Evolutionary conservation across 768 basidiomycete genomes (phyloP), one percentile per base, ranked within the genome.

Genomic region (Trametes gibbosa): DNA sequence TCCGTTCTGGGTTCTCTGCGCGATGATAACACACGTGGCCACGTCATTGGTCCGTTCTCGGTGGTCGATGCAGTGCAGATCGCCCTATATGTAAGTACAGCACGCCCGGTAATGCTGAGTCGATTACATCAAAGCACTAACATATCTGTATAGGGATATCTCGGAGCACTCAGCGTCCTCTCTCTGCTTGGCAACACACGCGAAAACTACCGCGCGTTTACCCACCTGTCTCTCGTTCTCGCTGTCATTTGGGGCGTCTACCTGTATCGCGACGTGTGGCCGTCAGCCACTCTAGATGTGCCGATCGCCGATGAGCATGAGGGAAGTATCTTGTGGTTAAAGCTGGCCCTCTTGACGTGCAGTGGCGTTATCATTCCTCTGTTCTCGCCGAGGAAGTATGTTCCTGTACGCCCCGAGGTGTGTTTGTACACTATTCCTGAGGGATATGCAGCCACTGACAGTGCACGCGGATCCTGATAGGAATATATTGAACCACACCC

Each of bases 221-320:
- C 65, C 9, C 77, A 77, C 56, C 66, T 74, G 29, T 68, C 69
- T 48, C 64, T 66, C 46, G 66, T 78, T 7, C 66, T 78, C 5
- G 50, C 75, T 21, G 57, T 68, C 32, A 66, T 66, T 2, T 77
- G 71, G 65, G 59, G 52, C 14, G 66, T 76, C 9, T 80, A 73
- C 62, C 61, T 67, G 16, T 78, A 77, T 59, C 70, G 76, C 24
- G 64, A 70, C 27, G 35, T 81, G 3, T 79, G 71, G 69, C 79
- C 79, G 1, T 62, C 78, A 0, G 66, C 70, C 13, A 79, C 76
- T 0, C 72, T 66, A 52, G 63, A 67, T 21, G 64, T 73, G 8
- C 9, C 37, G 5, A 76, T 79, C 1, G 35, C 69, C 8, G 79
- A 80, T 57, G 66, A 66, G 12, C 65, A 63, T 2, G 68, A 69